These are phyloP conservation scores for Triticum turgidum DNA, from an alignment of 176 grass and related monocot genomes.

Conservation along the genomic window DNA sequence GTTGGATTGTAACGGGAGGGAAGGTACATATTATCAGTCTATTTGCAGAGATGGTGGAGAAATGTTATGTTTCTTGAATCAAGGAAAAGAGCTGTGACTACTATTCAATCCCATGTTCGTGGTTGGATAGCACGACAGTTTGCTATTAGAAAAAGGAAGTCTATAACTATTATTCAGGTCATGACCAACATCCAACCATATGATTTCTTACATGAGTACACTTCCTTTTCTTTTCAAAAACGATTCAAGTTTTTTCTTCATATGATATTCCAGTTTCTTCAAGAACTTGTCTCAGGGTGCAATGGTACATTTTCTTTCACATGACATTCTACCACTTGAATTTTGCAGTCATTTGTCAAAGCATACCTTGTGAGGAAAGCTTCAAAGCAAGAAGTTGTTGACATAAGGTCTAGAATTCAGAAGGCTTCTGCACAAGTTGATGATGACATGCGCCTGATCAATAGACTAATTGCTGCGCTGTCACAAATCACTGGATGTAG, in stretches of 20 bases:
- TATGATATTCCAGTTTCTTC: neutral
- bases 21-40: neutral
- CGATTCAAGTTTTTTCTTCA: neutral
- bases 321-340: slow-evolving; percentile 25
- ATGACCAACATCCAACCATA: neutral
- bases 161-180: slow-evolving; percentile 55
- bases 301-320: neutral
- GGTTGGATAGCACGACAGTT: slow-evolving; percentile 42
- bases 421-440: slow-evolving; percentile 39
- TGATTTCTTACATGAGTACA: neutral
- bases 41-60: slow-evolving; percentile 75
- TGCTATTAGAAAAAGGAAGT: slow-evolving; percentile 29
- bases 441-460: slow-evolving; percentile 53
- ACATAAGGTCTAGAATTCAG: slow-evolving; percentile 41
- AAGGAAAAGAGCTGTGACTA: slow-evolving; percentile 41
- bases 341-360: slow-evolving; percentile 53
- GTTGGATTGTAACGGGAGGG: neutral
- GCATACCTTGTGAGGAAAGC: slow-evolving; percentile 55
- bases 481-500: slow-evolving; percentile 39
- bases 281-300: neutral
- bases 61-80: slow-evolving; percentile 46
- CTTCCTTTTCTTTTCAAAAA: neutral
- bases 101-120: slow-evolving; percentile 49
- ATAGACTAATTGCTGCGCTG: slow-evolving; percentile 45
- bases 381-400: slow-evolving; percentile 41